Evolutionary conservation across 768 basidiomycete species (phyloP), one percentile per base, ranked within the genome.

Genomic region (Leucosporidium scottii): DNA sequence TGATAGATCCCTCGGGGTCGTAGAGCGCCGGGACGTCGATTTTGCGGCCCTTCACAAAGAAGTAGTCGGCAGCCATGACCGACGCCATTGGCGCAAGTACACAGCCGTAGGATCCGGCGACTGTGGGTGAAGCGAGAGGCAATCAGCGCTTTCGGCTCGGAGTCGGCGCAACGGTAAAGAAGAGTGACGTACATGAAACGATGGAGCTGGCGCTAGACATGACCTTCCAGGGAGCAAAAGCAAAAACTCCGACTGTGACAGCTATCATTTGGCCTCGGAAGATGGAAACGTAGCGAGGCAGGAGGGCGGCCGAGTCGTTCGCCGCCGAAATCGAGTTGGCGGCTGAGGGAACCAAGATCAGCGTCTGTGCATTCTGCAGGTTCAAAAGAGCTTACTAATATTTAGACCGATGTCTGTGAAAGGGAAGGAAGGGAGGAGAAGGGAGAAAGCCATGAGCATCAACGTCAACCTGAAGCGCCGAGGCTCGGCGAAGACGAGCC

Each of bases 1-100:
- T 54, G 23, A 28, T 54, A 53, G 28, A 49, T 56, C 1, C 90
- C 50, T 85, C 79, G 13, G 88, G 89, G 71, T 84, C 82, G 75
- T 93, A 94, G 83, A 93, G 87, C 4, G 88, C 85, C 4, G 89
- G 88, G 1, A 93, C 88, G 71, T 92, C 88, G 48, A 91, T 84
- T 53, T 83, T 84, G 47, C 85, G 79, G 65, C 77, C 79, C 75
- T 91, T 88, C 25, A 93, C 81, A 39, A 91, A 75, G 88, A 87
- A 91, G 75, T 87, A 91, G 84, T 83, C 82, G 28, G 81, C 80
- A 65, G 84, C 82, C 81, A 87, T 83, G 63, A 93, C 85, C 28
- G 87, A 88, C 39, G 87, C 85, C 71, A 94, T 88, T 1, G 90
- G 89, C 0, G 89, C 88, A 27, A 92, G 80, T 75, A 93, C 90